Percentiles rank a stretch among this genome's conserved stretches.
Conservation (phyloP, 1,284 basidiomycete genomes). For the Singerocomus inundabilis region DNA sequence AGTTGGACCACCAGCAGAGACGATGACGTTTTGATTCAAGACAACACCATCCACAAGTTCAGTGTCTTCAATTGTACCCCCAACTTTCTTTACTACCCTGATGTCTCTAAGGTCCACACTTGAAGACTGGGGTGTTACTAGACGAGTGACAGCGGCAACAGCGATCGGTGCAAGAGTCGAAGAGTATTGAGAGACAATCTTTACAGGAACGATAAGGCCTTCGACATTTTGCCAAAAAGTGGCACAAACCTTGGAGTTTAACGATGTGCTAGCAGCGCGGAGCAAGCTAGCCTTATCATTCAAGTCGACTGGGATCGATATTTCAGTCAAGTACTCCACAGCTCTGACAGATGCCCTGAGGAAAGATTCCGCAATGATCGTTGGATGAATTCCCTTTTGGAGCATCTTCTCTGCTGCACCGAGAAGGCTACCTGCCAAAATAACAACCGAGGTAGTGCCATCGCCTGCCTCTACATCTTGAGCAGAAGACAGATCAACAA, state of each 20-base stretch:
- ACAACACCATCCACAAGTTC: constrained; percentile 96
- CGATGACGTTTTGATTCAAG: constrained; percentile 92
- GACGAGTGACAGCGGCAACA: constrained; percentile 90
- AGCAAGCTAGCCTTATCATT: constrained; percentile 85
- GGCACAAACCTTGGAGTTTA: constrained; percentile 86
- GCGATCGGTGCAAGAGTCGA: constrained; percentile 97
- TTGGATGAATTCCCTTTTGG: constrained; percentile 96
- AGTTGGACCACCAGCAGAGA: constrained; percentile 88
- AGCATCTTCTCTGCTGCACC: constrained; percentile 97
- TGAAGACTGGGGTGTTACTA: constrained; percentile 82
- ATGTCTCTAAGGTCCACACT: constrained; percentile 98
- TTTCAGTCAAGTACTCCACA: constrained; percentile 92
- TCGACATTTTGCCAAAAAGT: neutral
- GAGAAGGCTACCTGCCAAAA: constrained; percentile 90
- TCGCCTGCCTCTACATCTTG: constrained; percentile 99
- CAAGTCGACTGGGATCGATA: constrained; percentile 91
- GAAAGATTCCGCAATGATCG: constrained; percentile 96
- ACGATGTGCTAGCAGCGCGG: constrained; percentile 90
- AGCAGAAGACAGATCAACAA: constrained; percentile 96
- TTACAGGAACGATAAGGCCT: constrained; percentile 13
- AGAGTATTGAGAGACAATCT: constrained; percentile 99
- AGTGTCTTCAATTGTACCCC: constrained; percentile 99
- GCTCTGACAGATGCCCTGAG: constrained; percentile 89
- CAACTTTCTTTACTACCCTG: constrained; percentile 97
- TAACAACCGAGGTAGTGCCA: constrained; percentile 98